phyloP scores from a whole-genome alignment of 805 yeast species.

The Sporopachydermia quercuum region DNA sequence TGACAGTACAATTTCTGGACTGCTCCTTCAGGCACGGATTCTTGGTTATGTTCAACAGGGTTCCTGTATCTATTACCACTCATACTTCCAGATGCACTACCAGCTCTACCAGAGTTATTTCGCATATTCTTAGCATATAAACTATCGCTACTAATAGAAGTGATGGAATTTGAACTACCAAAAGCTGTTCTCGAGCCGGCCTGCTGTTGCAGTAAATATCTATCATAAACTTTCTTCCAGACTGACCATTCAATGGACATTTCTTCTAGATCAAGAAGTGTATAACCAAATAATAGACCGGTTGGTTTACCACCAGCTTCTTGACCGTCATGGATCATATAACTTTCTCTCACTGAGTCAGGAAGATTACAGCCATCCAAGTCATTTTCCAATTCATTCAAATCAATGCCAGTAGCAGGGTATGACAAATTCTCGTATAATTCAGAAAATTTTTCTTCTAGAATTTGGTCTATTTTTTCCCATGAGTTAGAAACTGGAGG shows the following conservation, averaged over 20 bases:
- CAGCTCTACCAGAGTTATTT: no score
- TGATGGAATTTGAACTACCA: neutral
- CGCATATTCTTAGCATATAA: neutral
- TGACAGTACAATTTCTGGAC: slow-evolving; percentile 53
- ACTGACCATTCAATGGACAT: neutral
- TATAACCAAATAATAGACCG: slow-evolving; percentile 10
- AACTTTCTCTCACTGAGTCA: slow-evolving; percentile 49
- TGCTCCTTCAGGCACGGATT: slow-evolving; percentile 48
- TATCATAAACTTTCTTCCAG: neutral
- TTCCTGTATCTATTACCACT: neutral
- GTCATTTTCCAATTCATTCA: slow-evolving; percentile 57
- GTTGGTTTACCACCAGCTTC: slow-evolving; percentile 41
- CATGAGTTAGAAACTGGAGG: neutral
- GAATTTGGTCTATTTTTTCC: neutral
- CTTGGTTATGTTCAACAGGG: neutral
- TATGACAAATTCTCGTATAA: slow-evolving; percentile 48
- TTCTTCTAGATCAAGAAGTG: neutral
- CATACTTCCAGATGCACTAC: no score
- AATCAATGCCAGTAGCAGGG: slow-evolving; percentile 56
- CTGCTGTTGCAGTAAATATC: no score
- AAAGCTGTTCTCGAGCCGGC: neutral
- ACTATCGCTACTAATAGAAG: neutral
- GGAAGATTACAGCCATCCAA: slow-evolving; percentile 44
- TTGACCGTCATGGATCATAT: slow-evolving; percentile 66
- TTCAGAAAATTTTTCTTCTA: slow-evolving; percentile 44